Conservation (phyloP, 2,329 filamentous ascomycete species). For the Aspergillus intermedius region DNA sequence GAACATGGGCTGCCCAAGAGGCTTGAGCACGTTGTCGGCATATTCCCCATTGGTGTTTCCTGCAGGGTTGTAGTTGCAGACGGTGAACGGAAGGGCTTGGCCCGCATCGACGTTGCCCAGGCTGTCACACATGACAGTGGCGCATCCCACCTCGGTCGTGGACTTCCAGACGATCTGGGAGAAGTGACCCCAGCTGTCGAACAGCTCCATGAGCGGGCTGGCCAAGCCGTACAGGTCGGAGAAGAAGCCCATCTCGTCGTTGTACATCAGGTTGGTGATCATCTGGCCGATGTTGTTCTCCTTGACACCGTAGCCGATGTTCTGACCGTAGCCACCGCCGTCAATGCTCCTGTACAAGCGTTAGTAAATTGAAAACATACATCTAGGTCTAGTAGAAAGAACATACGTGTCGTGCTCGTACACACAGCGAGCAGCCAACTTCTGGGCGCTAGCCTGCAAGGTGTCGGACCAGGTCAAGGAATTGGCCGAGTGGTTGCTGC, state of each 20-base stretch:
- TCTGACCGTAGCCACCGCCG: constrained; percentile 74
- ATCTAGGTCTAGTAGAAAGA: not conserved
- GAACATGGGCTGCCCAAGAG: constrained; percentile 34
- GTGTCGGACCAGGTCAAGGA: constrained; percentile 59
- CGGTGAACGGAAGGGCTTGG: constrained; percentile 61
- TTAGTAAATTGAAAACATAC: constrained; percentile 25
- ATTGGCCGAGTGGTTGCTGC: constrained; percentile 68
- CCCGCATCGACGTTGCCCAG: constrained; percentile 38
- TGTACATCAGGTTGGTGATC: constrained; percentile 84
- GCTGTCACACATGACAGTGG: constrained; percentile 40
- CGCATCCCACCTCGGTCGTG: constrained; percentile 59
- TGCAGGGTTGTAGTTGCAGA: constrained; percentile 77
- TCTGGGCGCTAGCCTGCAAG: constrained; percentile 58
- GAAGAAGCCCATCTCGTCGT: constrained; percentile 61
- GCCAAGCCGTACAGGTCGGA: constrained; percentile 52
- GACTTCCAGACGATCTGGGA: constrained; percentile 66
- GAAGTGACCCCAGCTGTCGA: constrained; percentile 67
- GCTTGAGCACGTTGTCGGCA: constrained; percentile 44
- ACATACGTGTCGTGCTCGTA: constrained; percentile 73
- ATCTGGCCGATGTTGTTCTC: constrained; percentile 57
- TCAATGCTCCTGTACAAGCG: constrained; percentile 39
- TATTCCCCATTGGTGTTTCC: constrained; percentile 56
- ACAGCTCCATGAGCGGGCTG: constrained; percentile 56
- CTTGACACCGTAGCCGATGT: constrained; percentile 66
- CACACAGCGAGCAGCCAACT: constrained; percentile 59